Evolutionary conservation across 164 flowering plant species (phyloP).

Genomic region (Macadamia tetraphylla): DNA sequence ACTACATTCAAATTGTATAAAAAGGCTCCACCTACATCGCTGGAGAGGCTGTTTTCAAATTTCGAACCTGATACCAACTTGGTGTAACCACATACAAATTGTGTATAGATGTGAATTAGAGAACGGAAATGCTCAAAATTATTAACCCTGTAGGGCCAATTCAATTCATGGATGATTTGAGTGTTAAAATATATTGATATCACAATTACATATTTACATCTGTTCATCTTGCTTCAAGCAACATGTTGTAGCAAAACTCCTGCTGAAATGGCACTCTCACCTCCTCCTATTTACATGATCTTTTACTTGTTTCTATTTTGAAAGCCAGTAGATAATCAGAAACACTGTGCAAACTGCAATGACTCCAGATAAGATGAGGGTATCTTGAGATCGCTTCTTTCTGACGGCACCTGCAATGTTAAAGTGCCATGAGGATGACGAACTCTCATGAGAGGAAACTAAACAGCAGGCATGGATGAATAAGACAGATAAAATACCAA

Average conservation of each 20-base stretch:
- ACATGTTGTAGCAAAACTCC: constrained; percentile 23
- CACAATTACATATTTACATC: neutral
- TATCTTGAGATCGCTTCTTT: constrained; percentile 83
- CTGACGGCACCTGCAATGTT: constrained; percentile 70
- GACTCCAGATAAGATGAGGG: constrained; percentile 84
- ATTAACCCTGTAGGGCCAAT: neutral
- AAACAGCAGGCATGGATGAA: neutral
- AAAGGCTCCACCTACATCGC: too few relatives aligned
- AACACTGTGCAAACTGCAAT: constrained; percentile 95
- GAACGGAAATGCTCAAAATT: neutral
- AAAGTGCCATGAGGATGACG: neutral
- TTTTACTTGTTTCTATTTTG: constrained; percentile 42
- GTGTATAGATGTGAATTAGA: too few relatives aligned
- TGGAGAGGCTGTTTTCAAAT: too few relatives aligned
- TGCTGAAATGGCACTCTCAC: neutral
- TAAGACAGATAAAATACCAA: constrained; percentile 39
- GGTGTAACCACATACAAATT: too few relatives aligned
- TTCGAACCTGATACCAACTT: too few relatives aligned
- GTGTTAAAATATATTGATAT: neutral
- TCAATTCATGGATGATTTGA: neutral
- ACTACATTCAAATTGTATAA: too few relatives aligned
- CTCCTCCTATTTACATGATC: neutral
- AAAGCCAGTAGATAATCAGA: constrained; percentile 92
- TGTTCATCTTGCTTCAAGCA: constrained; percentile 4
- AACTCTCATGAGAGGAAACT: neutral